Conservation (phyloP, 192 early-diverging fungal species). For the Mortierella claussenii region DNA sequence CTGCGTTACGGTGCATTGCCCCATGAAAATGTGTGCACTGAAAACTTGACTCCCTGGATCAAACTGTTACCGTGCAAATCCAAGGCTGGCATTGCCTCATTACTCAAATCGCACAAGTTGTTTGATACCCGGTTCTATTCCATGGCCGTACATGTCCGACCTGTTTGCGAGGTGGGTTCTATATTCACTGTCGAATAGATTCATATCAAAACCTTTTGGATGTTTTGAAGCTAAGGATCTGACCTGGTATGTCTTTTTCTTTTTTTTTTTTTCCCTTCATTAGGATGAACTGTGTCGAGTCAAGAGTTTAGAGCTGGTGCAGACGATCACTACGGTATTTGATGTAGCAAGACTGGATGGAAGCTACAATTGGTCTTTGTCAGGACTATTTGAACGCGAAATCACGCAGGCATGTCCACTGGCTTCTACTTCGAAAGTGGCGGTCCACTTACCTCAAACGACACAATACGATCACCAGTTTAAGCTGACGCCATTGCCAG, state of each 20-base stretch:
- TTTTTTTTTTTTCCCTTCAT: background rate
- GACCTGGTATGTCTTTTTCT: background rate
- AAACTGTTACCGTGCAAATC: slow-evolving; percentile 96
- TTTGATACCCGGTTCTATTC: slow-evolving; percentile 94
- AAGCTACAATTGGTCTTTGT: slow-evolving; percentile 63
- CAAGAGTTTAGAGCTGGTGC: slow-evolving; percentile 70
- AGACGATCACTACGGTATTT: slow-evolving; percentile 83
- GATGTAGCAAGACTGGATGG: slow-evolving; percentile 72
- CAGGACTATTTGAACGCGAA: slow-evolving; percentile 58
- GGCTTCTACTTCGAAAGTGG: slow-evolving; percentile 55
- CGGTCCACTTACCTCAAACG: slow-evolving; percentile 52
- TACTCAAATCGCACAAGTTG: slow-evolving; percentile 92
- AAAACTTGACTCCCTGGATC: slow-evolving; percentile 98
- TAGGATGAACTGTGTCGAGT: slow-evolving; percentile 60
- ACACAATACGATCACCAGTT: slow-evolving; percentile 18
- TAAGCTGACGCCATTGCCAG: slow-evolving; percentile 9
- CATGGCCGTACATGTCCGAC: slow-evolving; percentile 79
- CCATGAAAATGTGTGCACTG: slow-evolving; percentile 96
- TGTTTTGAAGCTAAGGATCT: background rate
- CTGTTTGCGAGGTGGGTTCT: slow-evolving; percentile 55
- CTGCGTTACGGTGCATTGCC: slow-evolving; percentile 85
- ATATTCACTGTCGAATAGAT: too few relatives aligned
- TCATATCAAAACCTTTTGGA: background rate
- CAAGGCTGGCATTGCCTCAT: slow-evolving; percentile 86
- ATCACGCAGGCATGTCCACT: slow-evolving; percentile 62